Base-by-base conservation (phyloP, 2,329 filamentous ascomycete species). In the Geoglossum cookeanum region DNA sequence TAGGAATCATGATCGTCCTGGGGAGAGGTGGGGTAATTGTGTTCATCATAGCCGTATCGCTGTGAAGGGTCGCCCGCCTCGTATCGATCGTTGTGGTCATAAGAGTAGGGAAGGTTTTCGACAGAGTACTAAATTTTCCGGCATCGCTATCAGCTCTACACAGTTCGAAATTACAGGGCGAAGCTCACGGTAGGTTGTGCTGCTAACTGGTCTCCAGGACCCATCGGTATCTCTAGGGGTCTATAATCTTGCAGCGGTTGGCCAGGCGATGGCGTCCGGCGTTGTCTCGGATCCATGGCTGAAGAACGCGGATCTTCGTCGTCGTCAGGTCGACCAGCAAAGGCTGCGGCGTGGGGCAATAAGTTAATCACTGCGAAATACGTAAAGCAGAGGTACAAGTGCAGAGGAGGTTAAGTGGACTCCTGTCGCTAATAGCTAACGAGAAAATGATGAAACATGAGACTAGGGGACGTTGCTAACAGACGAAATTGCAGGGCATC, bases 1-100 rank as follows among this genome's bases (percentile, higher is more conserved):
- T 95, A 95, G 57, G 81, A 79, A 69, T 95, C 87, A 67, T 92
- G 87, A 65, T 95, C 88, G 58, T 83, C 82, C 68, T 94, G 83
- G 8, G 91, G 89, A 65, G 88, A 82, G 60, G 95, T 71, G 3
- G 81, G 75, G 68, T 92, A 90, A 58, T 89, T 85, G 58, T 75
- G 74, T 60, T 75, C 75, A 47, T 76, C 73, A 61, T 79, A 77
- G 60, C 75, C 69, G 51, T 70, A 56, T 70, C 72, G 61, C 66
- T 74, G 69, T 57, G 73, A 71, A 58, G 74, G 70, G 60, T 72
- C 71, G 60, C 73, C 70, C 58, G 74, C 68, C 60, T 81, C 78
- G 66, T 80, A 83, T 57, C 74, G 72, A 62, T 83, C 76, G 64
- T 78, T 78, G 64, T 81, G 78, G 17, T 79, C 77, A 64, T 79